Conservation (phyloP, 768 basidiomycete genomes). For the Agrocybe pediades region DNA sequence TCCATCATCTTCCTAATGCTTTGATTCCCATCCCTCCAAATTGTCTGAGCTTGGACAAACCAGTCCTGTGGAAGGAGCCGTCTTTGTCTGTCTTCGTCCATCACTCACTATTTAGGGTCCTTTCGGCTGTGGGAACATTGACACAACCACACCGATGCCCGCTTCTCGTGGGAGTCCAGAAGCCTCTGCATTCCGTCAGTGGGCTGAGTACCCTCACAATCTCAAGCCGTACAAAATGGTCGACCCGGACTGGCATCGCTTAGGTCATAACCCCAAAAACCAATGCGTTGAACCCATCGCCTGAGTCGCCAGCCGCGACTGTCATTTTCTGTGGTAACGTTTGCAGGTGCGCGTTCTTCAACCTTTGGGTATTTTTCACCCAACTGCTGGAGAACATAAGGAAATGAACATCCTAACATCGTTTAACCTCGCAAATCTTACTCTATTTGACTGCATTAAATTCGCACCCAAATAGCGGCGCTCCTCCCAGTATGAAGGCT, state of each 20-base stretch:
- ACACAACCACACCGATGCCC: background rate
- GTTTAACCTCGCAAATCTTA: too few species aligned
- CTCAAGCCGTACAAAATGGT: background rate
- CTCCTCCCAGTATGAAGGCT: background rate
- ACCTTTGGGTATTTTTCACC: background rate
- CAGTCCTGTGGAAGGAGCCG: background rate
- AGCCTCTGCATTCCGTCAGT: background rate
- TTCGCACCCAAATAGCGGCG: too few species aligned
- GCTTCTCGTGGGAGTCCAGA: constrained; percentile 11
- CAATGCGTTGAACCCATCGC: too few species aligned
- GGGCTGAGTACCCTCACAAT: background rate
- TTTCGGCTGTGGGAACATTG: background rate
- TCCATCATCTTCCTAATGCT: too few species aligned
- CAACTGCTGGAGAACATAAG: background rate
- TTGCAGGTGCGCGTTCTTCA: too few species aligned
- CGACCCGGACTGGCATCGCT: background rate
- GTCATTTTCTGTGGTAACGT: too few species aligned
- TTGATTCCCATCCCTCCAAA: too few species aligned
- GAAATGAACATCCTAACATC: background rate
- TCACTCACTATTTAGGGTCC: background rate
- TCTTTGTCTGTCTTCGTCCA: background rate
- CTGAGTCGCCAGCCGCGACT: too few species aligned
- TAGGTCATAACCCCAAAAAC: background rate
- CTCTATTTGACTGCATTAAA: too few species aligned
- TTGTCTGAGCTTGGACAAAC: too few species aligned